Base-by-base conservation (phyloP, 2,329 filamentous ascomycete species). In the Cladophialophora chaetospira region DNA sequence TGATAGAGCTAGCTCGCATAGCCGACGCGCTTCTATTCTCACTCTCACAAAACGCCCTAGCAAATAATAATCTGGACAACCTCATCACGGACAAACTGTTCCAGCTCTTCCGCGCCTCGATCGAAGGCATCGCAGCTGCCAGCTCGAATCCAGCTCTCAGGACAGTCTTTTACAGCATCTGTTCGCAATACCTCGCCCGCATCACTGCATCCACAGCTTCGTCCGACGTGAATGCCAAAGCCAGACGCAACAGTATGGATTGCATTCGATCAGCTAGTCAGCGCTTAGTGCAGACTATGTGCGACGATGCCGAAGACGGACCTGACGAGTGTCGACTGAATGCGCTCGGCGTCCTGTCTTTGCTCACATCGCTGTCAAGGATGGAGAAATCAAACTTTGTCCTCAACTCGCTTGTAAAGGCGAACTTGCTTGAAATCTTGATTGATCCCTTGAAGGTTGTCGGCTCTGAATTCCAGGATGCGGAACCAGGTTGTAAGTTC, bases 401-500 rank as follows among this genome's bases (percentile, higher is more conserved):
- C 21, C 83, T 96, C 13, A 89, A 94, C 62, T 80, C 85, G 26
- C 82, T 99, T 53, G 87, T 88, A 67, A 85, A 88, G 55, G 83
- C 96, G 44, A 99, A 99, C 74, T 96, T 97, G 70, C 83, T 97
- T 48, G 88, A 88, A 48, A 86, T 97, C 25, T 82, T 97, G 26
- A 87, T 99, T 50, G 93, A 97, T 73, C 90, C 90, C 49, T 82
- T 99, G 55, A 87, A 89, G 65, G 82, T 83, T 64, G 83, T 97
- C 49, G 83, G 92, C 59, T 74, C 82, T 9, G 92, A 97, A 65
- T 83, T 89, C 73, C 79, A 82, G 52, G 79, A 82, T 53, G 77
- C 82, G 29, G 77, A 81, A 66, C 72, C 73, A 60, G 76, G 76
- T 64, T 82, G 86, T 87, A 78, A 68, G 78, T 49, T 13, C 15